Evolutionary conservation across 306 rosid genomes (phyloP).

Genomic region (Acmispon strigosus): DNA sequence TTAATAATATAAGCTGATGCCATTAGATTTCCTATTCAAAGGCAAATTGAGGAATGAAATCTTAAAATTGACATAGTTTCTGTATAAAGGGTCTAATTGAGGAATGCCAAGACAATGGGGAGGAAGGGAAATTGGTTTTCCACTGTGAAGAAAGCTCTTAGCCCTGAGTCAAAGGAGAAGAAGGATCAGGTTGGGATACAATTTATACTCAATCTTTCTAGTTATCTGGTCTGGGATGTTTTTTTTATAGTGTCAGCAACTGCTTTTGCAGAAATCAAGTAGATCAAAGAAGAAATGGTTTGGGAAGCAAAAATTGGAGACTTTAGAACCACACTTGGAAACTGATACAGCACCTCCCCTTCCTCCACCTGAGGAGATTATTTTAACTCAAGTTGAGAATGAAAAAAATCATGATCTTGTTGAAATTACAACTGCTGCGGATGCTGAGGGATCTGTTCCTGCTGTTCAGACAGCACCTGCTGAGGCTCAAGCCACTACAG

Average conservation of each 20-base stretch:
- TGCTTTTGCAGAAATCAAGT: conserved; percentile 42
- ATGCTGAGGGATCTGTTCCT: conserved; percentile 30
- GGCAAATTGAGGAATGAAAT: conserved; percentile 5
- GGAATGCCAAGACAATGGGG: conserved; percentile 82
- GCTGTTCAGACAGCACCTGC: conserved; percentile 27
- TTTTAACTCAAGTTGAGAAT: conserved; percentile 33
- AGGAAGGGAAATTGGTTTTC: conserved; percentile 96
- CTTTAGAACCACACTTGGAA: conserved; percentile 36
- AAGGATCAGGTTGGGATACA: conserved; percentile 51
- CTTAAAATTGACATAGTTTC: conserved; percentile 9
- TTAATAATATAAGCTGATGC: conserved; percentile 1
- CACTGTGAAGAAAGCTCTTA: conserved; percentile 87
- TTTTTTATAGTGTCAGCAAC: conserved; percentile 11
- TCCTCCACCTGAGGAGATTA: conserved; percentile 58
- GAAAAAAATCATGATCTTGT: conserved; percentile 38
- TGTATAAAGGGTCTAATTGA: conserved; percentile 31
- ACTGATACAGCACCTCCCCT: conserved; percentile 41
- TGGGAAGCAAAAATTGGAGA: conserved; percentile 62
- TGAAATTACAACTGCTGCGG: conserved; percentile 25
- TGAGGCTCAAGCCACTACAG: conserved; percentile 27
- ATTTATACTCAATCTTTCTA: not conserved
- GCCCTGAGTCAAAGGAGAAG: conserved; percentile 79
- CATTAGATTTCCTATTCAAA: conserved; percentile 7
- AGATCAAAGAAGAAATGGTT: conserved; percentile 94
- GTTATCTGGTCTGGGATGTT: not conserved